Evolutionary conservation across 2,329 filamentous ascomycete species (phyloP), one percentile per base, ranked within the genome.

Genomic region (Claviceps pusilla): DNA sequence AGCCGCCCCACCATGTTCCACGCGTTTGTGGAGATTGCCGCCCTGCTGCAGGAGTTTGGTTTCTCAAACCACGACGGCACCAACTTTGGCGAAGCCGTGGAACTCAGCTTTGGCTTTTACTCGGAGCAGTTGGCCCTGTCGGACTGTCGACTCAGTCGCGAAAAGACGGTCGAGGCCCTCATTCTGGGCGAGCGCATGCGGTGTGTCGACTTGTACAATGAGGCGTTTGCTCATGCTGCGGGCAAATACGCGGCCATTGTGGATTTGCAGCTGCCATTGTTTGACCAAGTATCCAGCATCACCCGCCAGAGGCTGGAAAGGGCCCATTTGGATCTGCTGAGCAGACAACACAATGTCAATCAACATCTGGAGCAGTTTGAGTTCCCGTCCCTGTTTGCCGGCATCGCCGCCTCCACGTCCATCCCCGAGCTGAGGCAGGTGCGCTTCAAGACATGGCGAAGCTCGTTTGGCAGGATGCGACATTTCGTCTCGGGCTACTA

Each of bases 101-200:
- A 82, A 48, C 72, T 80, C 16, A 84, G 82, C 65, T 89, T 90
- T 60, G 75, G 81, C 57, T 80, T 79, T 61, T 94, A 89, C 63
- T 80, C 90, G 56, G 84, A 90, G 49, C 85, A 93, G 65, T 74
- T 89, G 57, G 76, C 75, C 24, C 71, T 97, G 37, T 85, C 81
- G 3, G 91, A 97, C 68, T 84, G 95, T 49, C 78, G 89, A 54
- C 73, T 79, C 56, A 95, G 87, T 65, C 79, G 85, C 31, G 89
- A 95, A 64, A 94, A 93, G 75, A 95, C 87, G 0, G 76, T 97
- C 29, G 89, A 97, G 68, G 87, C 84, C 0, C 77, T 97, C 49
- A 78, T 97, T n/a, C 74, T 98, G 11, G 90, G 87, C 54, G 91
- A 98, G 70, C 80, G 80, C 42, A 87, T 97, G 82, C 83, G 84